Evolutionary conservation across 768 basidiomycete species (phyloP).

Genomic region (Scleroderma bovista): DNA sequence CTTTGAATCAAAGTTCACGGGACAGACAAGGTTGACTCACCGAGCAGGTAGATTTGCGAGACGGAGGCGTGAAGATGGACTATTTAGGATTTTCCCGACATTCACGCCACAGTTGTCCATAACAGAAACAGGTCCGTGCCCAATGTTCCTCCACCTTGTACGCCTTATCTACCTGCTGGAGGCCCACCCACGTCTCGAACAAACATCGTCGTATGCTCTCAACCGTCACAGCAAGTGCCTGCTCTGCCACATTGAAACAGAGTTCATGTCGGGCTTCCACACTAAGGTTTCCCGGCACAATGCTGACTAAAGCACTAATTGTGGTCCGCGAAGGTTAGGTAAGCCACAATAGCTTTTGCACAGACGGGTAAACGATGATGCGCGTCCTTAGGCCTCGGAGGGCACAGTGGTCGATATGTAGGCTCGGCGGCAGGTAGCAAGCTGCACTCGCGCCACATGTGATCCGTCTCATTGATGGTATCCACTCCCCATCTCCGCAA

Average conservation of each 20-base stretch:
- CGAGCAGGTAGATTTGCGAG: slow-evolving; percentile 57
- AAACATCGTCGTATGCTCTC: neutral
- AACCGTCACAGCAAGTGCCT: neutral
- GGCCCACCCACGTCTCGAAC: neutral
- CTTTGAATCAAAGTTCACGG: slow-evolving; percentile 39
- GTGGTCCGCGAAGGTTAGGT: slow-evolving; percentile 23
- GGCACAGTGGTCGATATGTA: too few relatives aligned
- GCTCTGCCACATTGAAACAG: neutral
- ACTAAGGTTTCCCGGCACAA: slow-evolving; percentile 23
- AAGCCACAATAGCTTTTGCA: neutral
- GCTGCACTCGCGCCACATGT: too few relatives aligned
- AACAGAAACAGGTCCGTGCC: slow-evolving; percentile 28
- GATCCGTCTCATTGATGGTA: too few relatives aligned
- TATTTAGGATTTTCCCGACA: slow-evolving; percentile 24
- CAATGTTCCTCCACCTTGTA: neutral
- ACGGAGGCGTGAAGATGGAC: slow-evolving; percentile 42
- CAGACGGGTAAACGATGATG: too few relatives aligned
- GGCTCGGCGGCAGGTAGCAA: too few relatives aligned
- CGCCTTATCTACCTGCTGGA: neutral
- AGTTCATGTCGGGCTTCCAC: slow-evolving; percentile 4
- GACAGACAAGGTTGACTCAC: slow-evolving; percentile 66
- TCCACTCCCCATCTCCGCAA: too few relatives aligned
- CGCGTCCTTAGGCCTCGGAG: too few relatives aligned
- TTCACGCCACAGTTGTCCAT: slow-evolving; percentile 30
- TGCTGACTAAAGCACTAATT: slow-evolving; percentile 25